A percentile compares a stretch with the other conserved stretches of the same genome.
These are phyloP conservation scores for Fagus crenata DNA, from an alignment of 306 rosid genomes.

Conservation along the genomic window DNA sequence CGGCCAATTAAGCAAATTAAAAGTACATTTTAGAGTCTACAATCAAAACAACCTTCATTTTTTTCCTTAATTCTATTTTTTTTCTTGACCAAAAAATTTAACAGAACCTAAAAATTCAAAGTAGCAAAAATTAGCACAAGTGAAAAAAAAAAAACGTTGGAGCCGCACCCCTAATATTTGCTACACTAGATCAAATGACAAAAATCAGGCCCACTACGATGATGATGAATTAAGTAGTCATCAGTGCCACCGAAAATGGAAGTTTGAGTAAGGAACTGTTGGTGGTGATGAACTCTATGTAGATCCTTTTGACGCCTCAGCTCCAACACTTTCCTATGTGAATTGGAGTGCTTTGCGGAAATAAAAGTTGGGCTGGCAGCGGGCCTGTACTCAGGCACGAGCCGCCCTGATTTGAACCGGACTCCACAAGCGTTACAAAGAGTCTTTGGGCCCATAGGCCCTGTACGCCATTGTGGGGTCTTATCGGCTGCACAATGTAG, in stretches of 20 bases:
- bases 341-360: slow-evolving; percentile 63
- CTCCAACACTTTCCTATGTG: slow-evolving; percentile 73
- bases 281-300: slow-evolving; percentile 50
- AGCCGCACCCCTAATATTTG: no score
- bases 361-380: slow-evolving; percentile 70
- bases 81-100: slow-evolving; percentile 9
- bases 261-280: slow-evolving; percentile 47
- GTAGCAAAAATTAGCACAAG: slow-evolving; percentile 37
- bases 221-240: slow-evolving; percentile 58
- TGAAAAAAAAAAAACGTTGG: slow-evolving; percentile 8
- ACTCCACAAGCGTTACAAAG: slow-evolving; percentile 77
- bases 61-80: slow-evolving; percentile 28
- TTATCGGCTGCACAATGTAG: slow-evolving; percentile 65
- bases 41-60: slow-evolving; percentile 20
- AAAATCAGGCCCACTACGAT: slow-evolving; percentile 57
- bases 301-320: slow-evolving; percentile 62
- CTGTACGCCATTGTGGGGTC: slow-evolving; percentile 79
- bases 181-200: slow-evolving; percentile 59
- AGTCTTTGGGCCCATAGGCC: slow-evolving; percentile 76
- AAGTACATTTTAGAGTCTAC: slow-evolving; percentile 38
- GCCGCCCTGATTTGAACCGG: slow-evolving; percentile 63
- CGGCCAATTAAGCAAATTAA: slow-evolving; percentile 34
- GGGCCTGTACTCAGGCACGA: slow-evolving; percentile 70
- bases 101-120: slow-evolving; percentile 44
- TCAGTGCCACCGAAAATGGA: slow-evolving; percentile 62